Percentiles rank a stretch among this genome's conserved stretches.
Evolutionary conservation across 345 rosid genomes (phyloP).

Genomic region (Gossypium australe): DNA sequence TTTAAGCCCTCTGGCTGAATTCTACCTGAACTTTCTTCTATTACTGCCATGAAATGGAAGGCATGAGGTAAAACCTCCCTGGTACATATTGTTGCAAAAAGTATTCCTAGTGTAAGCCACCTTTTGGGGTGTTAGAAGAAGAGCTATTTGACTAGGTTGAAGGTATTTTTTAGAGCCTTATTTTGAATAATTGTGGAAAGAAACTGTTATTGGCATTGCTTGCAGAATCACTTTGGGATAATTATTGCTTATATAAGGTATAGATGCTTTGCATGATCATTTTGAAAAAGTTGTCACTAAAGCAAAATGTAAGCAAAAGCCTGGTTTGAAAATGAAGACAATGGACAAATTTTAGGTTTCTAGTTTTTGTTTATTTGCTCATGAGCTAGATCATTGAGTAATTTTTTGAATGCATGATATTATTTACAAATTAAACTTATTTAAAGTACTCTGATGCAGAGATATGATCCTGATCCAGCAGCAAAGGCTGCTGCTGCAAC

Average conservation of each 20-base stretch:
- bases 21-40: background rate
- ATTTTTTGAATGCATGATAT: background rate
- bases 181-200: background rate
- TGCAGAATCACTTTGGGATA: background rate
- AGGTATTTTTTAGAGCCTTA: background rate
- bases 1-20: background rate
- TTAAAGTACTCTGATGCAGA: slow-evolving; percentile 42
- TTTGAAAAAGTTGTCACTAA: background rate
- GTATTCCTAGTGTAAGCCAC: background rate
- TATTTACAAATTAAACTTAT: background rate
- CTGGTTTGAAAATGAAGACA: background rate
- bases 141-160: background rate
- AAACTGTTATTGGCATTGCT: background rate
- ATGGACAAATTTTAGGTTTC: background rate
- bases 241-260: background rate
- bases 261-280: background rate
- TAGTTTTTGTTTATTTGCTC: background rate
- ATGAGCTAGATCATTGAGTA: slow-evolving; percentile 4
- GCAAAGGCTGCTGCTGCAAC: slow-evolving; percentile 99
- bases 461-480: slow-evolving; percentile 96
- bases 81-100: background rate
- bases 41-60: slow-evolving; percentile 3
- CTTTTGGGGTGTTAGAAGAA: background rate
- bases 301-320: background rate
- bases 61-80: background rate